These are phyloP conservation scores for Monosporozyma solicola DNA, from an alignment of 805 yeast genomes.

Conservation along the genomic window DNA sequence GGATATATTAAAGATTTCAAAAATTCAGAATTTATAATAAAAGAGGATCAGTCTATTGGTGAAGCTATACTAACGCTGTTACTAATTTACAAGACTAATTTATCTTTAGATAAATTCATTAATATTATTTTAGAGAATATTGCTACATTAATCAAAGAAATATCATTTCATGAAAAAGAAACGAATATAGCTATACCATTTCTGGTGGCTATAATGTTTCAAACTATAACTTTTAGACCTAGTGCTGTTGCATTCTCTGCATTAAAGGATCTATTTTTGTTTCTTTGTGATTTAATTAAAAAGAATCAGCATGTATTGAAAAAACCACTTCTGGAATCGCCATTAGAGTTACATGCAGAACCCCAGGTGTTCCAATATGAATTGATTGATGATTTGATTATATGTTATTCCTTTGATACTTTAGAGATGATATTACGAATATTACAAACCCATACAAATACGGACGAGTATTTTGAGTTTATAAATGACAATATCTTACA, in stretches of 20 bases:
- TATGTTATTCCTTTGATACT: slow-evolving; percentile 47
- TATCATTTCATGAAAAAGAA: slow-evolving; percentile 18
- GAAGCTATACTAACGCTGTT: slow-evolving; percentile 13
- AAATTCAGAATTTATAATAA: slow-evolving; percentile 11
- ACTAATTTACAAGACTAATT: slow-evolving; percentile 10
- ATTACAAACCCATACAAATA: slow-evolving; percentile 13
- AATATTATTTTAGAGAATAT: slow-evolving; percentile 19
- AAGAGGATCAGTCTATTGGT: slow-evolving; percentile 20
- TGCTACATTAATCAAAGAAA: slow-evolving; percentile 23
- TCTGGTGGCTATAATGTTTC: slow-evolving; percentile 47
- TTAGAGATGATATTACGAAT: slow-evolving; percentile 38
- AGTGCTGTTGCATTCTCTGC: slow-evolving; percentile 43
- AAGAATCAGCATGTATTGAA: slow-evolving; percentile 21
- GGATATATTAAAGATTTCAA: slow-evolving; percentile 11
- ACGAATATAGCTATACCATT: slow-evolving; percentile 42
- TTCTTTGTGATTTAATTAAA: slow-evolving; percentile 22
- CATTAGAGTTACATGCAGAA: slow-evolving; percentile 17
- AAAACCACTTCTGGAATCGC: slow-evolving; percentile 15
- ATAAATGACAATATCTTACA: slow-evolving; percentile 13
- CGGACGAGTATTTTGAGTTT: slow-evolving; percentile 10
- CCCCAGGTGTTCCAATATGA: slow-evolving; percentile 36
- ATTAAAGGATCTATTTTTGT: slow-evolving; percentile 26
- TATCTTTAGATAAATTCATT: slow-evolving; percentile 20
- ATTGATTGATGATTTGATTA: slow-evolving; percentile 41
- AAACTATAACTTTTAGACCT: slow-evolving; percentile 49